A percentile compares a stretch with the other conserved stretches of the same genome.
Evolutionary conservation across 1,284 basidiomycete species (phyloP).

Genomic region (Trichosporon sp.): DNA sequence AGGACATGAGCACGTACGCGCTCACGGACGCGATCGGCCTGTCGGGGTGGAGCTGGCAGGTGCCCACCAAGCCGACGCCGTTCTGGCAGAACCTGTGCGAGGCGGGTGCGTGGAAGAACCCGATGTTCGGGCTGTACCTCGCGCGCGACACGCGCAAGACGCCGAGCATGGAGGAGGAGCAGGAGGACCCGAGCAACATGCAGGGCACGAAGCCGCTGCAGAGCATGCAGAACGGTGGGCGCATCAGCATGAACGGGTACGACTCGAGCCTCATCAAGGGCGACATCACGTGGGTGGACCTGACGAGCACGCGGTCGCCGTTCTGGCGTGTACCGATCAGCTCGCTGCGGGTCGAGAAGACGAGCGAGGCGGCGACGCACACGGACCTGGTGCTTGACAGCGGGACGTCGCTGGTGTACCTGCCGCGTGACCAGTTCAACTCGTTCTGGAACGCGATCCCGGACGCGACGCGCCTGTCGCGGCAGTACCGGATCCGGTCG

Average conservation of each 20-base stretch:
- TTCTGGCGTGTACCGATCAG: not conserved
- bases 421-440: constrained; percentile 14
- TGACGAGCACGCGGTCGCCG: not conserved
- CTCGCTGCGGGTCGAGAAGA: not conserved
- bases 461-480: not conserved
- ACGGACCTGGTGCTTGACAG: constrained; percentile 38
- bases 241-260: not conserved
- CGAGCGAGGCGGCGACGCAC: constrained; percentile 52
- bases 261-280: not conserved
- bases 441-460: constrained; percentile 23
- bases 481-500: not conserved
- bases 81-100: constrained; percentile 60
- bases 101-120: constrained; percentile 57
- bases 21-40: constrained; percentile 48
- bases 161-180: not conserved
- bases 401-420: constrained; percentile 28
- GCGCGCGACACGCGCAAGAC: constrained; percentile 51
- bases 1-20: constrained; percentile 3
- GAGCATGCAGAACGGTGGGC: not conserved
- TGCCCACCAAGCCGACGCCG: constrained; percentile 47
- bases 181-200: not conserved
- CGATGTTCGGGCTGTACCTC: constrained; percentile 75
- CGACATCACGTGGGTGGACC: constrained; percentile 1
- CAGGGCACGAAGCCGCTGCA: not conserved
- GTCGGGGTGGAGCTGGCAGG: constrained; percentile 52